A percentile compares a stretch with the other conserved stretches of the same genome.
phyloP scores from a whole-genome alignment of 2,329 filamentous ascomycete genomes.

The Colletotrichum musicola region DNA sequence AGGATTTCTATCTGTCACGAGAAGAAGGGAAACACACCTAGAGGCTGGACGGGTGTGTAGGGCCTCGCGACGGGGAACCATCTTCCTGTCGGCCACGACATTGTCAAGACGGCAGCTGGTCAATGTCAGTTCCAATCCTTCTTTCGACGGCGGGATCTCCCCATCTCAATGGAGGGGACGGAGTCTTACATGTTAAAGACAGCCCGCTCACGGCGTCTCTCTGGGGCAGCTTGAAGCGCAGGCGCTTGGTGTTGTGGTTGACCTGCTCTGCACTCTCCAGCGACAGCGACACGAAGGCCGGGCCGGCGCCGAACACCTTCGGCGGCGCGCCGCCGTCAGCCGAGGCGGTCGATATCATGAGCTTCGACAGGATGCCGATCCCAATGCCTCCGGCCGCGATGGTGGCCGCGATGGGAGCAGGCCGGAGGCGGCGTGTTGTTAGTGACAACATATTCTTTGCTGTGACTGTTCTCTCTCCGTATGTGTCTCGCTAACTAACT shows the following conservation, averaged over 20 bases:
- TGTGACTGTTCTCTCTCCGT: background rate
- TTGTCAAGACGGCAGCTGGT: constrained; percentile 23
- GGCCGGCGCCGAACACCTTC: constrained; percentile 50
- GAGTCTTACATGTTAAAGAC: constrained; percentile 84
- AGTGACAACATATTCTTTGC: constrained; percentile 23
- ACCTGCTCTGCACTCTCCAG: constrained; percentile 82
- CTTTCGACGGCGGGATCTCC: constrained; percentile 61
- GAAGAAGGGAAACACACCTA: constrained; percentile 51
- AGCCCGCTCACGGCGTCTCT: constrained; percentile 87
- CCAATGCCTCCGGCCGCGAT: constrained; percentile 37
- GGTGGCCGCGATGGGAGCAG: constrained; percentile 42
- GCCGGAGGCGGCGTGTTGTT: constrained; percentile 35
- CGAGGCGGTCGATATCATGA: constrained; percentile 41
- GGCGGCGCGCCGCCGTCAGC: constrained; percentile 25
- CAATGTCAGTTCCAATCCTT: constrained; percentile 79
- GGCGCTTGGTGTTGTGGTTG: constrained; percentile 95
- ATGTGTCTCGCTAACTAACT: background rate
- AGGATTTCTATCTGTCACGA: background rate
- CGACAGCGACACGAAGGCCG: constrained; percentile 79
- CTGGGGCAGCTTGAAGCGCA: constrained; percentile 90
- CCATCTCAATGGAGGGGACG: constrained; percentile 79
- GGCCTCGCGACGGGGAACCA: constrained; percentile 73
- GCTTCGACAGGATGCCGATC: constrained; percentile 39
- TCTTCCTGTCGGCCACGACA: constrained; percentile 66
- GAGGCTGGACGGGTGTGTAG: constrained; percentile 73